phyloP scores from a whole-genome alignment of 768 basidiomycete genomes.

The Suillus tomentosus region DNA sequence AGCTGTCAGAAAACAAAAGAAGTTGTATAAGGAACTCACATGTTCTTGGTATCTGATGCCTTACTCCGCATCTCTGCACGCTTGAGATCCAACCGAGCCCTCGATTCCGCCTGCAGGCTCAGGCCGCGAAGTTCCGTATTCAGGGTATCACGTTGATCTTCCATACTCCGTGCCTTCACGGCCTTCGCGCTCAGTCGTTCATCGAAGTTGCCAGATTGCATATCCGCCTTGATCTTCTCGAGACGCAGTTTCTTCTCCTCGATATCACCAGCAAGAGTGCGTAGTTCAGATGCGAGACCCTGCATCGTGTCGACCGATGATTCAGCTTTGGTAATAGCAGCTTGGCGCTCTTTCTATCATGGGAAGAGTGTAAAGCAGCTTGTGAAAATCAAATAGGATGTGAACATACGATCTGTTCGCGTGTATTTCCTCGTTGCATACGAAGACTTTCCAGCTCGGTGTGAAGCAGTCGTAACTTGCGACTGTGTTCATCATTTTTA shows the following conservation, averaged over 20 bases:
- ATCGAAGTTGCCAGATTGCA: constrained; percentile 65
- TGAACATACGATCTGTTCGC: constrained; percentile 57
- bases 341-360: constrained; percentile 50
- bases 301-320: constrained; percentile 57
- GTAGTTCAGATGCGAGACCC: constrained; percentile 53
- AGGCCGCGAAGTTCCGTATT: constrained; percentile 70
- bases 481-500: constrained; percentile 67
- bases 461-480: constrained; percentile 56
- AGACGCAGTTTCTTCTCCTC: constrained; percentile 67
- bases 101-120: constrained; percentile 75
- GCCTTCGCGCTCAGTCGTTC: constrained; percentile 57
- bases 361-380: constrained; percentile 5
- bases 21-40: constrained; percentile 45
- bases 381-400: constrained; percentile 1
- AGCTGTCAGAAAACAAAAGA: constrained; percentile 6
- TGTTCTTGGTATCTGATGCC: constrained; percentile 63
- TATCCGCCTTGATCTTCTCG: constrained; percentile 58
- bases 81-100: constrained; percentile 80
- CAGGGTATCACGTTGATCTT: constrained; percentile 68
- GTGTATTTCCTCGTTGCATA: constrained; percentile 50
- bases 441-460: constrained; percentile 56
- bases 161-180: constrained; percentile 55
- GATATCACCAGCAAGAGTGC: constrained; percentile 59
- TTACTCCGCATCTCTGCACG: constrained; percentile 66
- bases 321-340: constrained; percentile 54